Conservation (phyloP, 163 green algal species). For the Volvox carteri region DNA sequence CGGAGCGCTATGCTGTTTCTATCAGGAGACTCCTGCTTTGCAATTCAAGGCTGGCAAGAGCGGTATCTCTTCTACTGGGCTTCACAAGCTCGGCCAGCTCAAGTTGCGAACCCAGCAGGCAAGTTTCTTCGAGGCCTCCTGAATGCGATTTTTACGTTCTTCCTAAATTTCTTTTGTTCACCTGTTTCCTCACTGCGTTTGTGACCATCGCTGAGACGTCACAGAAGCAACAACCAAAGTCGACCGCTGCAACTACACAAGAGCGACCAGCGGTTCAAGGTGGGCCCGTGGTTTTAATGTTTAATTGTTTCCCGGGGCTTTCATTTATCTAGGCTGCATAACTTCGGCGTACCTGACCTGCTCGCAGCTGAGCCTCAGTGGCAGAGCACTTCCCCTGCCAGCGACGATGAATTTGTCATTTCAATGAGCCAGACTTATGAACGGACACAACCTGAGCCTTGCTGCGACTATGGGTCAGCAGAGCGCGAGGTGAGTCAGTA, state of each 20-base stretch:
- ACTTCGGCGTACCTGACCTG: too few species aligned
- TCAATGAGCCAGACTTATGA: constrained; percentile 54
- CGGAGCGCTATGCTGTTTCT: not conserved
- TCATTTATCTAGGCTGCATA: not conserved
- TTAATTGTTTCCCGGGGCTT: not conserved
- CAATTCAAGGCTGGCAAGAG: not conserved
- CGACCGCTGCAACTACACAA: not conserved
- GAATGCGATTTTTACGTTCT: not conserved
- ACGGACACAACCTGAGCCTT: constrained; percentile 42
- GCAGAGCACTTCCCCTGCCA: not conserved
- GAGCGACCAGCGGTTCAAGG: constrained; percentile 9
- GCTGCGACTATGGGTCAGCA: not conserved
- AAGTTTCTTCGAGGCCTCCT: not conserved
- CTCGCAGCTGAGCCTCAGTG: not conserved
- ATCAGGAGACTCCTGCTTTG: constrained; percentile 23
- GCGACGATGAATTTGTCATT: constrained; percentile 47
- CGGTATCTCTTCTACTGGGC: not conserved
- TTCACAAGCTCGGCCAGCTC: constrained; percentile 10
- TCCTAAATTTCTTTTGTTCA: not conserved
- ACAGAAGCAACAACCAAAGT: constrained; percentile 18
- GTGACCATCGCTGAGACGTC: not conserved
- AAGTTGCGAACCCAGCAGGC: constrained; percentile 23
- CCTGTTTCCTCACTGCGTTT: not conserved
- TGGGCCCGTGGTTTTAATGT: not conserved
- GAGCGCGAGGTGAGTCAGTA: constrained; percentile 20